These are phyloP conservation scores for Plasmopara halstedii DNA, from an alignment of 352 stramenopile genomes.

Conservation along the genomic window DNA sequence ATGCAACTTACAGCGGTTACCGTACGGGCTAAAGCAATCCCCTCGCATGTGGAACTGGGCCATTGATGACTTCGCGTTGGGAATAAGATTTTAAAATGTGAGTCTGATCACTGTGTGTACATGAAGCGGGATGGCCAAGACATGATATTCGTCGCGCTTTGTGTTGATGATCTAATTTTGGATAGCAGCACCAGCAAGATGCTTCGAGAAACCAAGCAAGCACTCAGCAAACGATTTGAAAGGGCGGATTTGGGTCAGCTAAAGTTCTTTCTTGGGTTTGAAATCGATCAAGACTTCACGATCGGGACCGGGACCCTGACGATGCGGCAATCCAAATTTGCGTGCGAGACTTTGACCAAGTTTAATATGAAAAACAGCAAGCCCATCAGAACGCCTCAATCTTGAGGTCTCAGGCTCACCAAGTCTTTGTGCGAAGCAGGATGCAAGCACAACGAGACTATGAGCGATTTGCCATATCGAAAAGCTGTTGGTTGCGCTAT, in stretches of 20 bases:
- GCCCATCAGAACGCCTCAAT: neutral
- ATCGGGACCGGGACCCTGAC: neutral
- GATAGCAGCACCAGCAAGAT: neutral
- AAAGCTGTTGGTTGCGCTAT: neutral
- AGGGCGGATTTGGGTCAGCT: neutral
- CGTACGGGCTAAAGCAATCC: too few species aligned
- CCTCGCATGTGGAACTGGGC: too few species aligned
- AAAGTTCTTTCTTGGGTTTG: neutral
- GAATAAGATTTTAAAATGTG: too few species aligned
- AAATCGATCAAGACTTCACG: neutral
- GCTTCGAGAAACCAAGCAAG: neutral
- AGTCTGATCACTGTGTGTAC: constrained; percentile 2
- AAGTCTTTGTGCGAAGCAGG: neutral
- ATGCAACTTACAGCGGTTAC: too few species aligned
- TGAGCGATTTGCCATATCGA: neutral
- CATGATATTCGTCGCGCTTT: neutral
- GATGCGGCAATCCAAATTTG: neutral
- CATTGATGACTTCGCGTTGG: too few species aligned
- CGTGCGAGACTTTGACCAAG: neutral
- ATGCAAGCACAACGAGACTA: neutral
- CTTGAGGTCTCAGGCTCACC: neutral
- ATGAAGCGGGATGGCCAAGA: neutral
- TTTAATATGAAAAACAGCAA: neutral
- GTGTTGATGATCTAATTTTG: neutral
- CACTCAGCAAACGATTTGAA: neutral